Base-by-base conservation (phyloP, 106 monocot genomes). In the Dendrobium officinale region DNA sequence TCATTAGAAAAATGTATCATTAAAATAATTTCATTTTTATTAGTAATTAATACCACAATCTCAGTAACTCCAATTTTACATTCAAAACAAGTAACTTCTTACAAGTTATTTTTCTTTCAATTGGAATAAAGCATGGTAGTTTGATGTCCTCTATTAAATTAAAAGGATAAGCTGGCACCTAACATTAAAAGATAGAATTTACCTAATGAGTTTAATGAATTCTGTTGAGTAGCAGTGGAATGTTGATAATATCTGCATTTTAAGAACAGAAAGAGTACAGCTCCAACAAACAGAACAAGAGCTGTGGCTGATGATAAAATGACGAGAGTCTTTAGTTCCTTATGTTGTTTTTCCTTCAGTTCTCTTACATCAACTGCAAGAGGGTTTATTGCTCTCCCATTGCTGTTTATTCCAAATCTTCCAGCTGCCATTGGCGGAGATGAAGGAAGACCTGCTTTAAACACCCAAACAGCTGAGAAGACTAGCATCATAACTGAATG, bases 291-390 rank as follows among this genome's bases (percentile, higher is more conserved):
- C 58, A 91, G 81, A 70, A 89, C 55, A 27, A 91, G 68, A 40
- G 91, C 87, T 76, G 88, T 86, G 73, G 88, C 81, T 61, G 89
- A 84, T 79, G 91, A 89, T 44, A 91, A 43, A 70, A 86, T 45
- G 16, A 90, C 77, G 22, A 92, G 79, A 55, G 78, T 88, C 73
- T 87, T 75, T 42, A 88, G 47, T 68, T 83, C 81, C 37, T 79
- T 80, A 75, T 83, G 85, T 44, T 88, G 70, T 42, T 82, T 94
- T 79, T 77, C 90, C 79, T 82, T 88, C 31, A 77, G 79, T 67
- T 83, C 90, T 48, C 86, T 82, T 80, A 94, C 86, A 78, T 90
- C 86, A 83, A 83, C 94, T 1, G 89, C 94, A 77, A 94, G 72
- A 31, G 94, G 94, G 75, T 88, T 86, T 67, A 86, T 72, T 55